Percentiles rank a stretch among this genome's conserved stretches.
Evolutionary conservation across 2,329 filamentous ascomycete species (phyloP).

Genomic region (Neurospora sp.): DNA sequence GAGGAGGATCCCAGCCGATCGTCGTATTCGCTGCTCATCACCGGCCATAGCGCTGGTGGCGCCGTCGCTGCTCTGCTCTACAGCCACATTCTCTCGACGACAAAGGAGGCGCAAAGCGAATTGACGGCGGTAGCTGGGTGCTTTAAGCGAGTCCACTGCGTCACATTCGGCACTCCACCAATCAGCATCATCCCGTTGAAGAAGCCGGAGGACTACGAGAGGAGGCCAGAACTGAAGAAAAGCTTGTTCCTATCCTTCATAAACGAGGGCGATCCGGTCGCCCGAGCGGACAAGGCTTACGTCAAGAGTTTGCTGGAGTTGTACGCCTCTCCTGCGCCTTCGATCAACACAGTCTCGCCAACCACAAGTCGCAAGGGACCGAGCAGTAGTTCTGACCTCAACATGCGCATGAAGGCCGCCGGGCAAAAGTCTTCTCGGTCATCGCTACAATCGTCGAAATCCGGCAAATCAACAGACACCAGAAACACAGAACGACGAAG

Average conservation of each 20-base stretch:
- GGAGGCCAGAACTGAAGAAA: slow-evolving; percentile 37
- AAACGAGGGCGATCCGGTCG: slow-evolving; percentile 79
- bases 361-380: neutral
- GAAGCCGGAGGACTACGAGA: slow-evolving; percentile 38
- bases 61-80: slow-evolving; percentile 74
- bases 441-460: slow-evolving; percentile 19
- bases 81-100: slow-evolving; percentile 64
- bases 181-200: slow-evolving; percentile 60
- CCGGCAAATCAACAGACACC: slow-evolving; percentile 13
- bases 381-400: slow-evolving; percentile 2
- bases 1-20: slow-evolving; percentile 60
- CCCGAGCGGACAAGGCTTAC: slow-evolving; percentile 66
- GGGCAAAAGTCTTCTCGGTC: slow-evolving; percentile 14
- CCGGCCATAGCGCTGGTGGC: slow-evolving; percentile 78
- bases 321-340: slow-evolving; percentile 51
- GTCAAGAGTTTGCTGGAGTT: slow-evolving; percentile 62
- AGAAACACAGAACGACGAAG: neutral
- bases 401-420: slow-evolving; percentile 9
- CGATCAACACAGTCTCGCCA: slow-evolving; percentile 3
- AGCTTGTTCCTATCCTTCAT: slow-evolving; percentile 70
- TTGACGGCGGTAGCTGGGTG: slow-evolving; percentile 57
- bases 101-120: slow-evolving; percentile 48
- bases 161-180: slow-evolving; percentile 78
- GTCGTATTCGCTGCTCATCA: slow-evolving; percentile 65
- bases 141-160: slow-evolving; percentile 73